Evolutionary conservation across 2,329 filamentous ascomycete species (phyloP), one percentile per base, ranked within the genome.

Genomic region (Cladosporium sp.): DNA sequence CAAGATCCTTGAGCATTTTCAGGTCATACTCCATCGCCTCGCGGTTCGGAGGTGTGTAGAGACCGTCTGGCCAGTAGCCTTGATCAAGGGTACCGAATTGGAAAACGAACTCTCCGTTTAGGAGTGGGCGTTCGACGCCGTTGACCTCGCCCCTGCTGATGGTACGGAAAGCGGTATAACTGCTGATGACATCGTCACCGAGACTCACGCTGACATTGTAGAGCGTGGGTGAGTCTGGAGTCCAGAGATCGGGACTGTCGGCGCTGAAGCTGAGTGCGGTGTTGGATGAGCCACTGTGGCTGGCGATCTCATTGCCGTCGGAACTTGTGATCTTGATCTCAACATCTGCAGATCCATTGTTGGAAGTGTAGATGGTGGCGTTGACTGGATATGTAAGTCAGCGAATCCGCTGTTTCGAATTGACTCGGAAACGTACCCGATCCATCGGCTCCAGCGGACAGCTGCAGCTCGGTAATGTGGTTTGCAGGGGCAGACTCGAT

Each of bases 131-230:
- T 50, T 76, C 68, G 1, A 83, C 60, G 0, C 79, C 81, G 12
- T 81, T 64, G 1, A 86, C 68, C 1, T 69, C 64, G 1, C 78
- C 82, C 3, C 68, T 69, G 0, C 78, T 74, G 32, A 86, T 72
- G 0, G 80, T 85, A 18, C 83, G 75, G 67, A 86, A 86, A 1
- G 82, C 83, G 0, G 79, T 84, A 64, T 86, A 86, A 60, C 82
- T 85, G 12, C 68, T 66, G 1, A 85, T 70, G 5, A 66, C 59
- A 51, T 86, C 83, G 7, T 69, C 55, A 6, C 68, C 73, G 22
- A 75, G 53, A 6, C 65, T 74, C 3, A 85, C 73, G 0, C 75
- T 78, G 22, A 86, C 62, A 53, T 84, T 80, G 66, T 84, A 86
- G 49, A 86, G 65, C 0, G 66, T 77, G 0, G 83, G 83, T 0